Conservation (phyloP, 2,329 filamentous ascomycete species). For the Nannizziopsis arthrosporioides region DNA sequence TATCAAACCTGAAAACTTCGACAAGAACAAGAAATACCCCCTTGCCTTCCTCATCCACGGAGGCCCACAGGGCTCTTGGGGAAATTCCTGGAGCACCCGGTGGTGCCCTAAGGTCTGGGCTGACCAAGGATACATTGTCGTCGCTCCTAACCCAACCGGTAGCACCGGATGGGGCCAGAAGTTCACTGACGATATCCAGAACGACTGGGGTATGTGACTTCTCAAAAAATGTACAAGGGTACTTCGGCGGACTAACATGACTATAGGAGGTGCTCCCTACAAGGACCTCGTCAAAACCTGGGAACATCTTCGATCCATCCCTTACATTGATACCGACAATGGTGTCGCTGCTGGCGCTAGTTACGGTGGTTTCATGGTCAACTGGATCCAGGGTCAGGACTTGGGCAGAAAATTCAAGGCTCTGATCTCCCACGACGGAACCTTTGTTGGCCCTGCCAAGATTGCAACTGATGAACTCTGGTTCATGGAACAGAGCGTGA, state of each 20-base stretch:
- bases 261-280: constrained; percentile 55
- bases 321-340: constrained; percentile 29
- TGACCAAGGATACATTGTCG: constrained; percentile 74
- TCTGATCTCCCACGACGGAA: constrained; percentile 77
- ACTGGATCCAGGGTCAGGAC: constrained; percentile 83
- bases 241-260: constrained; percentile 3
- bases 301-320: constrained; percentile 49
- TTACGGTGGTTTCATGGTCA: constrained; percentile 39
- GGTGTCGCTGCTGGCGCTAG: constrained; percentile 33
- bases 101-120: constrained; percentile 84
- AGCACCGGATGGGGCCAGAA: constrained; percentile 72
- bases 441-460: constrained; percentile 53
- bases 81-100: constrained; percentile 63
- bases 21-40: constrained; percentile 61
- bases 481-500: constrained; percentile 40
- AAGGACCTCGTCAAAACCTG: constrained; percentile 68
- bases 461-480: constrained; percentile 42
- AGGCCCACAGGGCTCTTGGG: constrained; percentile 67
- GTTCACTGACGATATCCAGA: constrained; percentile 62
- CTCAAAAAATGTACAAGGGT: neutral
- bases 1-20: constrained; percentile 45
- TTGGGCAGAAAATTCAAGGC: constrained; percentile 78
- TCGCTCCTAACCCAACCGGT: constrained; percentile 72
- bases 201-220: constrained; percentile 56
- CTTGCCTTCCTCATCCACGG: constrained; percentile 72